Percentiles rank a stretch among this genome's conserved stretches.
Conservation (phyloP, 306 rosid species). For the Cucurbita ficifolia region DNA sequence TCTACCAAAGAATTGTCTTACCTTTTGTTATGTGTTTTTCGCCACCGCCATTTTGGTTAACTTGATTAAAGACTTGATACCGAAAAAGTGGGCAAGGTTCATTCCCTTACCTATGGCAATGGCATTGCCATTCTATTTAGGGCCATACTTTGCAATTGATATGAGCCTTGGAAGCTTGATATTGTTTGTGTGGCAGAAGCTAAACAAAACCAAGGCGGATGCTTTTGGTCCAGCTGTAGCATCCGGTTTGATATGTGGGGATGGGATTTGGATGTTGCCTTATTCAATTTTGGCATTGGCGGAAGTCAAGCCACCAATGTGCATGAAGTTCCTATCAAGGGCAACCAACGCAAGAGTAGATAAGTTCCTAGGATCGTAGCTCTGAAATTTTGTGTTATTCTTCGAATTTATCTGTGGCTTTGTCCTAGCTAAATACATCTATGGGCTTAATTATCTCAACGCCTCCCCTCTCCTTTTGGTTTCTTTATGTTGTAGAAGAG, state of each 20-base stretch:
- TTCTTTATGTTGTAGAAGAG: not conserved
- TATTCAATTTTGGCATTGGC: constrained; percentile 26
- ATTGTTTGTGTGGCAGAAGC: constrained; percentile 22
- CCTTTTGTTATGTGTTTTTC: constrained; percentile 23
- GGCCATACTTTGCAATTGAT: constrained; percentile 31
- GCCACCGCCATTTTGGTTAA: constrained; percentile 20
- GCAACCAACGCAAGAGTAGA: constrained; percentile 13
- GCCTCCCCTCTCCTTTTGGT: not conserved
- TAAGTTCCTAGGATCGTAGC: not conserved
- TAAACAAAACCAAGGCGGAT: constrained; percentile 24
- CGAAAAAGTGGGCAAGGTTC: constrained; percentile 17
- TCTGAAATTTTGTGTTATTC: not conserved
- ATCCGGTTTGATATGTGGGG: constrained; percentile 40
- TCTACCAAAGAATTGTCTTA: constrained; percentile 25
- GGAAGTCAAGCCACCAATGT: constrained; percentile 31
- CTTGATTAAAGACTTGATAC: constrained; percentile 18
- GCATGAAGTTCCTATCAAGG: constrained; percentile 36
- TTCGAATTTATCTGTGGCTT: not conserved
- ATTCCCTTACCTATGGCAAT: constrained; percentile 40
- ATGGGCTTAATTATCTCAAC: not conserved
- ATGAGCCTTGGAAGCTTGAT: constrained; percentile 32
- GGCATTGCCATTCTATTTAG: constrained; percentile 36
- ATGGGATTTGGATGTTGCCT: constrained; percentile 36
- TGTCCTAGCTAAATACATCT: not conserved
- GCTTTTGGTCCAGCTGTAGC: constrained; percentile 31